phyloP scores from a whole-genome alignment of 2,329 filamentous ascomycete genomes.

The Ophiosphaerella narmari region DNA sequence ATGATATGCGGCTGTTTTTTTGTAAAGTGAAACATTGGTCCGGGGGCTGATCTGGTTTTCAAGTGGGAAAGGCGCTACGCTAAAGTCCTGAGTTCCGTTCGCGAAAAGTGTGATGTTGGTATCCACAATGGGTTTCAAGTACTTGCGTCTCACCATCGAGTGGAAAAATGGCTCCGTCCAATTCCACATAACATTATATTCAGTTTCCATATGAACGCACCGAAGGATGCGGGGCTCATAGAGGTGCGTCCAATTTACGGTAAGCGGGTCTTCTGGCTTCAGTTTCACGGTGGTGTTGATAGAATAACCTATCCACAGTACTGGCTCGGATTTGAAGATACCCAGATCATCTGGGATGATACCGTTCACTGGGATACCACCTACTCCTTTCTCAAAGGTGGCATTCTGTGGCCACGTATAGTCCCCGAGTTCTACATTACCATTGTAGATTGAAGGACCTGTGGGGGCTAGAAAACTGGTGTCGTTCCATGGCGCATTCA shows the following conservation, averaged over 20 bases:
- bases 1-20: slow-evolving; percentile 42
- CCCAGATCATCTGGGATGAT: slow-evolving; percentile 28
- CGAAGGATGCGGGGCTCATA: slow-evolving; percentile 37
- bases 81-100: slow-evolving; percentile 48
- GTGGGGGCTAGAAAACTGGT: slow-evolving; percentile 34
- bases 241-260: slow-evolving; percentile 32
- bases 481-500: slow-evolving; percentile 37
- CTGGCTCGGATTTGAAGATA: slow-evolving; percentile 40
- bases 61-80: slow-evolving; percentile 22
- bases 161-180: slow-evolving; percentile 36
- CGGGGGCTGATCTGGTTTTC: slow-evolving; percentile 33
- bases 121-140: slow-evolving; percentile 33
- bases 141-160: slow-evolving; percentile 25
- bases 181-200: slow-evolving; percentile 40
- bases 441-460: slow-evolving; percentile 34
- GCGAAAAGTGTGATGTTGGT: slow-evolving; percentile 34
- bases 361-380: slow-evolving; percentile 34
- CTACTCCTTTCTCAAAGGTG: slow-evolving; percentile 23
- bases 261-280: slow-evolving; percentile 22
- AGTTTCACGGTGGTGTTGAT: slow-evolving; percentile 32
- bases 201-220: slow-evolving; percentile 42
- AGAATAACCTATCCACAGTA: slow-evolving; percentile 43
- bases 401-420: slow-evolving; percentile 34
- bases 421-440: slow-evolving; percentile 34
- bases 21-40: slow-evolving; percentile 31